These are phyloP conservation scores for Leishmania braziliensis DNA, from an alignment of 208 protist genomes.

Conservation along the genomic window DNA sequence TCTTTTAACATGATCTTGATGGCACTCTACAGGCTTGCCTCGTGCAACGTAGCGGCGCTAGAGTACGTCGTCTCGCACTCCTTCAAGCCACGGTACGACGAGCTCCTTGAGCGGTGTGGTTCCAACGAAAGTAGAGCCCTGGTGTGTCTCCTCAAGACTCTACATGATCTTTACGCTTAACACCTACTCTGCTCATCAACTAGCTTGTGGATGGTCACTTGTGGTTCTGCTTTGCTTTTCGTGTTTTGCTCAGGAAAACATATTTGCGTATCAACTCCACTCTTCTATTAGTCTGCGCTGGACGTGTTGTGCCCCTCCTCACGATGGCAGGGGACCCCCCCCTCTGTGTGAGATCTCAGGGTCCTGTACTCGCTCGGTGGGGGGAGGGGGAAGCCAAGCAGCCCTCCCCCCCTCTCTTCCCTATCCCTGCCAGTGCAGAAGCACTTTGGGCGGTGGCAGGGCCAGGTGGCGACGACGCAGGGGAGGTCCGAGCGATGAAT, in stretches of 20 bases:
- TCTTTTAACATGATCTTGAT: slow-evolving; percentile 77
- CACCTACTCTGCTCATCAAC: background rate
- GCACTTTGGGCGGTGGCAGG: background rate
- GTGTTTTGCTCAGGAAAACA: background rate
- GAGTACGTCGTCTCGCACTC: slow-evolving; percentile 36
- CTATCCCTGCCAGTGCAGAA: background rate
- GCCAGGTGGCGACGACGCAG: background rate
- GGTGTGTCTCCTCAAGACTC: slow-evolving; percentile 60
- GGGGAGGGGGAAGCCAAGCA: background rate
- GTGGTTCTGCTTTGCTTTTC: background rate
- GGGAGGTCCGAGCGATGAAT: background rate
- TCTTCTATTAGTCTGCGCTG: too few species aligned
- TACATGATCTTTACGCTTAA: slow-evolving; percentile 46
- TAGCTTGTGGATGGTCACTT: background rate
- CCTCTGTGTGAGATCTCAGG: too few species aligned
- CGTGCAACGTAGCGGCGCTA: slow-evolving; percentile 40
- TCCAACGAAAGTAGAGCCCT: slow-evolving; percentile 74
- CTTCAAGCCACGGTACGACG: slow-evolving; percentile 44
- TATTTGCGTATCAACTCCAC: too few species aligned
- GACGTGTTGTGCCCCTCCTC: background rate
- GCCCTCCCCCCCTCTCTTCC: background rate
- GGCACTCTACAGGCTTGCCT: slow-evolving; percentile 60
- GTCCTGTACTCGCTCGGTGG: too few species aligned
- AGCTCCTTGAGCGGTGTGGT: slow-evolving; percentile 38
- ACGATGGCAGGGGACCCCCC: background rate